Percentiles rank a stretch among this genome's conserved stretches.
phyloP scores from a whole-genome alignment of 2,329 filamentous ascomycete species.

The Furcasterigmium sp. region DNA sequence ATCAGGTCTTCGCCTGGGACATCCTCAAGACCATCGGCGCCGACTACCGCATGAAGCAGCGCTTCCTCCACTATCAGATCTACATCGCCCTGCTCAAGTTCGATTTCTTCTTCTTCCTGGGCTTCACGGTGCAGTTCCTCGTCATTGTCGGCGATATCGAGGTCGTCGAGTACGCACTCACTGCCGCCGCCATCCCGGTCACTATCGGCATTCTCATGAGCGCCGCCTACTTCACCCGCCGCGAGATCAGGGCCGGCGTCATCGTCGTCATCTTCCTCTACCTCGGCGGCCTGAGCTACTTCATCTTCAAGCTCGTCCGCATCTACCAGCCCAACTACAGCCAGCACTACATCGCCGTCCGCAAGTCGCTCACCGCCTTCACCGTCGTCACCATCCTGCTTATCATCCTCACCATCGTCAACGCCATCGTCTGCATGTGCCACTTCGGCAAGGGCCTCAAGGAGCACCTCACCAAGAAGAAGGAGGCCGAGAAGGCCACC shows the following conservation, averaged over 20 bases:
- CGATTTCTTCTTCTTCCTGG: slow-evolving; percentile 99
- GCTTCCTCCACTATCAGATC: slow-evolving; percentile 96
- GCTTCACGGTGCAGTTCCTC: slow-evolving; percentile 96
- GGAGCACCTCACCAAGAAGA: slow-evolving; percentile 64
- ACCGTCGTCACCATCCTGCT: slow-evolving; percentile 87
- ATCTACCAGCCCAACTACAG: slow-evolving; percentile 71
- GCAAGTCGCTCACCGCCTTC: slow-evolving; percentile 85
- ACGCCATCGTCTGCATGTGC: slow-evolving; percentile 79
- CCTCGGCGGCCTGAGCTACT: slow-evolving; percentile 85
- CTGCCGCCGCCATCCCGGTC: slow-evolving; percentile 82
- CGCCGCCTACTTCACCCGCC: slow-evolving; percentile 79
- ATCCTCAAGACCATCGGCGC: slow-evolving; percentile 99
- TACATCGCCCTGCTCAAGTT: slow-evolving; percentile 98
- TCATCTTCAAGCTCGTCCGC: slow-evolving; percentile 95
- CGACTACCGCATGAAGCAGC: slow-evolving; percentile 92
- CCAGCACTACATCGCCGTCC: slow-evolving; percentile 67
- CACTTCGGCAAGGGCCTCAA: slow-evolving; percentile 92
- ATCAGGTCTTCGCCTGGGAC: slow-evolving; percentile 98
- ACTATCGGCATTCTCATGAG: slow-evolving; percentile 84
- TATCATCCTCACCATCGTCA: slow-evolving; percentile 81
- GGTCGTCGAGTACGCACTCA: slow-evolving; percentile 76
- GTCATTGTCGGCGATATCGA: slow-evolving; percentile 74
- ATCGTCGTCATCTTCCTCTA: slow-evolving; percentile 75
- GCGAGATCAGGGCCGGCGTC: slow-evolving; percentile 78
- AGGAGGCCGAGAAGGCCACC: slow-evolving; percentile 46